Conservation (phyloP, 164 flowering plant species). For the Malania oleifera region DNA sequence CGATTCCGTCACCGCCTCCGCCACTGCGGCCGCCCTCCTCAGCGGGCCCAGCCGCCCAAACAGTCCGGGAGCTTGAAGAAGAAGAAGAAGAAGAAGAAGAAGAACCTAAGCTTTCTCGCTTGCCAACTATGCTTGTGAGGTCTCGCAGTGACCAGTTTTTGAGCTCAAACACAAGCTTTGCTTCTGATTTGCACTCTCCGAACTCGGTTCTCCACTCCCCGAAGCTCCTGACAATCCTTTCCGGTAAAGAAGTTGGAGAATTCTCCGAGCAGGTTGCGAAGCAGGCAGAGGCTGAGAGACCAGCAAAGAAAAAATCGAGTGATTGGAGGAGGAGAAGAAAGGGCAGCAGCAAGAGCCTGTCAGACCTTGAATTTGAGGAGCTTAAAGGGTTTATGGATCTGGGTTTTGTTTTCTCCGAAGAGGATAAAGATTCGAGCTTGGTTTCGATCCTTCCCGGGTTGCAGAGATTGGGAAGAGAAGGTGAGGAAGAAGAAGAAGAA, state of each 20-base stretch:
- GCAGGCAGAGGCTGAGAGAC: slow-evolving; percentile 1
- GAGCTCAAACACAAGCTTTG: slow-evolving; percentile 22
- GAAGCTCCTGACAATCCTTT: slow-evolving; percentile 43
- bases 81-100: too few species aligned
- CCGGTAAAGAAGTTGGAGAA: slow-evolving; percentile 34
- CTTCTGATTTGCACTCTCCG: slow-evolving; percentile 18
- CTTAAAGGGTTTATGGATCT: slow-evolving; percentile 83
- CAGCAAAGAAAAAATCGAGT: neutral
- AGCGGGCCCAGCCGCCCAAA: neutral
- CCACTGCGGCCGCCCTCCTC: neutral
- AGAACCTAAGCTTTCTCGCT: neutral
- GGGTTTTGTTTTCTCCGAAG: slow-evolving; percentile 72
- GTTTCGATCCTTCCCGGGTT: slow-evolving; percentile 62
- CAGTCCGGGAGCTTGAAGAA: neutral
- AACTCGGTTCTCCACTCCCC: slow-evolving; percentile 27
- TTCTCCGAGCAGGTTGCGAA: neutral
- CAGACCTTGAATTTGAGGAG: slow-evolving; percentile 77
- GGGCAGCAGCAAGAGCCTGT: slow-evolving; percentile 53
- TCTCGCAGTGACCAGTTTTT: slow-evolving; percentile 31
- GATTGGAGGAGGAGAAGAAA: slow-evolving; percentile 21
- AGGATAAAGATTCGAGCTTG: slow-evolving; percentile 52
- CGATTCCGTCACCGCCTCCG: neutral
- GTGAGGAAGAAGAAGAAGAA: too few species aligned
- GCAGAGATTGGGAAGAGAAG: slow-evolving; percentile 58
- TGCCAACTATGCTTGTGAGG: neutral